Evolutionary conservation across 2,329 filamentous ascomycete genomes (phyloP), one percentile per base, ranked within the genome.

Genomic region (Penicillium sp.): DNA sequence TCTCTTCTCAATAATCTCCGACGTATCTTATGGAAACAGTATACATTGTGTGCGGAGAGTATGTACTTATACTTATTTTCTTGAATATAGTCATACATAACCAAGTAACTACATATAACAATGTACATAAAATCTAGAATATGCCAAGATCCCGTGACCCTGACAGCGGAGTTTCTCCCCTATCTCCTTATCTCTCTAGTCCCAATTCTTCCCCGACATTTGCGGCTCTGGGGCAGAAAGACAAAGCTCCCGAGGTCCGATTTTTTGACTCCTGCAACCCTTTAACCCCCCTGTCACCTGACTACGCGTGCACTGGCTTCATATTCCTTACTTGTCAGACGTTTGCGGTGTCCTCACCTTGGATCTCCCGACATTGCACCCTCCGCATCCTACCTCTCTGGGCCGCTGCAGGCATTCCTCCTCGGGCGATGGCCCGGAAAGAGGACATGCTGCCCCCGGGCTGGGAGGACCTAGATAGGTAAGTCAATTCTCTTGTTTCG

Each of bases 391-490:
- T 26, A 42, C 50, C 42, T 51, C 19, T 48, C 28, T 45, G 49
- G 48, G 48, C 45, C 45, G 29, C 44, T 45, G 42, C 58, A 61
- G 60, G 60, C 64, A 67, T 64, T 65, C 63, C 61, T 57, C 53
- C 60, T 46, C 60, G 62, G 67, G 65, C 63, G 60, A 70, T 70
- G 68, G 66, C 63, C 64, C 67, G 66, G 52, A 68, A 67, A 62
- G 68, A 69, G 61, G 67, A 67, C 53, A 63, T 64, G 64, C 59
- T 70, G 59, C 66, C 67, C 55, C 65, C 66, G 60, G 65, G 65
- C 53, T 70, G 68, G 68, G 67, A 66, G 52, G 61, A 69, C 59
- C 60, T 68, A 56, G 66, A 69, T 58, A 69, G 67, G 68, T 70
- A 64, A 60, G 65, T 53, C 48, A 53, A 55, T 57, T 57, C 56